Evolutionary conservation across 1,139 yeast genomes (phyloP), one percentile per base, ranked within the genome.

Genomic region (Candida frijolesensis): DNA sequence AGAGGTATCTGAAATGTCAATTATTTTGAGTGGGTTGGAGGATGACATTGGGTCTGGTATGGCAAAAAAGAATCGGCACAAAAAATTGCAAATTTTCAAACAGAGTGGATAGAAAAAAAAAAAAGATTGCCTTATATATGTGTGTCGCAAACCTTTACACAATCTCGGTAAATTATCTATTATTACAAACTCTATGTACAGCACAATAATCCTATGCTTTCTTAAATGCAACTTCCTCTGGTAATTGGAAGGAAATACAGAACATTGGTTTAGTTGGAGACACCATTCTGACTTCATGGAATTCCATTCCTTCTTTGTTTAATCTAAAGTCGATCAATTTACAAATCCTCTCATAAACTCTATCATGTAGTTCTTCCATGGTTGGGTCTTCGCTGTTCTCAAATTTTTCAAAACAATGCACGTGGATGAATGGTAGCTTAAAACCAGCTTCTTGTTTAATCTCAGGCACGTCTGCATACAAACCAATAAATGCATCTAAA

Each of bases 191-290:
- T 22, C 27, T 40, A 46, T 33, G n/a, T 46, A 40, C 48, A 40
- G 12, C 5, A 18, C 4, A 15, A 14, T 6, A 3, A 10, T 34
- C 19, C 27, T 39, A 42, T 10, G 33, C 15, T 39, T 58, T 60
- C 54, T 60, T 67, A 55, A 84, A 86, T 1, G 97, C 97, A 33
- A 92, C 90, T 53, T 81, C 86, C 53, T 76, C 76, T 0, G 99
- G 99, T 41, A 94, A 75, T 59, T 70, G 68, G 68, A 92, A 91
- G 9, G 92, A 76, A 4, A 89, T 89, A 66, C 98, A 91, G 65
- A 83, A 92, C 99, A 94, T 94, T 33, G 94, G 94, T 65, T 94
- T 95, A 2, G 97, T 90, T 2, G 99, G 99, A 0, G 99, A 94
- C 12, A 95, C 99, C 64, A 85, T 85, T 62, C 99, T 82, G 12